Base-by-base conservation (phyloP, 23 red algal genomes). In the Rhodosorus marinus region DNA sequence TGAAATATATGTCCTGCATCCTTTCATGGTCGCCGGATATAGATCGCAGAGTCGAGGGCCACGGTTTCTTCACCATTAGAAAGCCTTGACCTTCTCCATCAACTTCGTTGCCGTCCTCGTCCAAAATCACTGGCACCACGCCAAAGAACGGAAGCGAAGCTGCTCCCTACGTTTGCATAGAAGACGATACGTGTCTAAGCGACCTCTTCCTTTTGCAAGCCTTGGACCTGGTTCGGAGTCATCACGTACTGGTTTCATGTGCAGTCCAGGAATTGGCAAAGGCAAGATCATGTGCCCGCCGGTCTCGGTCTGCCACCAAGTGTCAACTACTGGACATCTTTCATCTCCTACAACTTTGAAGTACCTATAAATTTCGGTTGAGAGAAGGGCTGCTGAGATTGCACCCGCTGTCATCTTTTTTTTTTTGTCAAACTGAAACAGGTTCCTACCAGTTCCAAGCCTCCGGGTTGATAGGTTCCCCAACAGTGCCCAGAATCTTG, bases 251-350 rank as follows among this genome's bases (percentile, higher is more conserved):
- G 90, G 90, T 49, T 84, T 83, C n/a, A 83, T 31, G 6, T 42
- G 29, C 29, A 98, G 51, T 22, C 79, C 77, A 21, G 49, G 49
- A 9, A 98, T 77, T 1, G 78, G 78, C 30, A 81, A 63, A 52
- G 90, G 72, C 1, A 77, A 64, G n/a, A 98, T 51, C 26, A 72
- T 59, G 47, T 85, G 78, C 23, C 76, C 90, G 9, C 90, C 90
- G 3, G 90, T 98, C 42, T 98, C 90, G 6, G 90, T 98, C 26
- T 98, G 90, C 90, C 90, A 98, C 66, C 70, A 98, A 11, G 90
- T 86, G 55, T 98, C 90, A 2, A 98, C 90, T 24, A 98, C 74
- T 15, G 72, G 55, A 51, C 79, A 85, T 26, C 55, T 55, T 33
- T 66, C 32, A 47, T 60, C 59, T 6, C 90, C 90, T 17, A 98